Evolutionary conservation across 305 asterid species (phyloP).

Genomic region (Fraxinus baroniana): DNA sequence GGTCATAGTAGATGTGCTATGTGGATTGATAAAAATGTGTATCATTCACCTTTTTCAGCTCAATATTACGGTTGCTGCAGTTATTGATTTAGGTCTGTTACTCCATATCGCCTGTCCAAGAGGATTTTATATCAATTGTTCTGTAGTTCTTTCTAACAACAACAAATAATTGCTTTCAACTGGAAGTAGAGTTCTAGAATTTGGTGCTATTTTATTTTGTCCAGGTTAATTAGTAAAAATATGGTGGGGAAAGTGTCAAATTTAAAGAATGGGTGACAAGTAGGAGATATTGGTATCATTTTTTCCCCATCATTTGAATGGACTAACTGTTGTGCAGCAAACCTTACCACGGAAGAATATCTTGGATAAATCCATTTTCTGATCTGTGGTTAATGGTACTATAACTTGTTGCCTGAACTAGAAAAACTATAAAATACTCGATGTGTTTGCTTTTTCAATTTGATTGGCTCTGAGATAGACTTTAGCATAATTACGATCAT

Average conservation of each 20-base stretch:
- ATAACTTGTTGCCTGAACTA: neutral
- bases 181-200: neutral
- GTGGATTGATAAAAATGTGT: neutral
- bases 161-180: neutral
- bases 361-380: neutral
- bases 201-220: neutral
- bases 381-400: neutral
- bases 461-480: neutral
- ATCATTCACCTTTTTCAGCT: neutral
- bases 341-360: neutral
- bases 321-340: neutral
- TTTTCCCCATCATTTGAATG: neutral
- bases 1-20: neutral
- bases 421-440: neutral
- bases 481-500: slow-evolving; percentile 1
- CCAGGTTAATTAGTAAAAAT: neutral
- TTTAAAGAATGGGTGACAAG: neutral
- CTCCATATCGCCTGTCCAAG: neutral
- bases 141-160: neutral
- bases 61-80: neutral
- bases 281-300: neutral
- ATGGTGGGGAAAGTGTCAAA: neutral
- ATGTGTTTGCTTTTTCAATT: neutral
- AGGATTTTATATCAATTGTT: neutral
- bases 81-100: neutral